Base-by-base conservation (phyloP, 2,329 filamentous ascomycete species). In the Chaetomiaceae sp. region DNA sequence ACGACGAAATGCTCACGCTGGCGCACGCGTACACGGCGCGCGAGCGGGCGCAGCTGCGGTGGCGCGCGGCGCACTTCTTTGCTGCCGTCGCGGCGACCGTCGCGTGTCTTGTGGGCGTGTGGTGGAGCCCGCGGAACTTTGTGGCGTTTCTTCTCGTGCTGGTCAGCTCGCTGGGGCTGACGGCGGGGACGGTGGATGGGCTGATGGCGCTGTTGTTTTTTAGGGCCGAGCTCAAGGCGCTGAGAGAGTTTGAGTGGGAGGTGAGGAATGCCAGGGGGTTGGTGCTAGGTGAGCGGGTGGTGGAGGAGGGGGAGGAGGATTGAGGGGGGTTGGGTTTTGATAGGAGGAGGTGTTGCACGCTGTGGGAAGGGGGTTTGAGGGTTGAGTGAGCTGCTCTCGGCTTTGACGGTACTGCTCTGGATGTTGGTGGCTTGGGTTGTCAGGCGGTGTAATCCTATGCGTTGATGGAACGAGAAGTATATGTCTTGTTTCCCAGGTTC, bases 231-330 rank as follows among this genome's bases (percentile, higher is more conserved):
- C 67, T 96, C 49, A 76, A 88, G 48, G 83, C 85, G 4, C 69
- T 98, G 45, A 83, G 81, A 58, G 93, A 98, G 69, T 97, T 97
- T 67, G 81, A 93, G 62, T 96, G 88, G 86, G 93, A 98, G 66
- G 83, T 97, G 20, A 71, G 70, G 41, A 90, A 86, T 61, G 83
- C 84, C 11, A 81, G 69, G 61, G 58, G 4, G 66, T 65, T 2
- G 39, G 30, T 40, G 12, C 17, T 18, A 14, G 30, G 14, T 26
- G 41, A 35, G 2, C 12, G 18, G 22, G 33, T n/a, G 26, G 33
- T 20, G 11, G 30, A 20, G 3, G 37, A 36, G 6, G 14, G 37
- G 29, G 37, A 15, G 15, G 29, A 26, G 26, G 12, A 17, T 24
- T 37, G 27, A 34, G 18, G 18, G 38, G 18, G 6, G 18, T n/a